Evolutionary conservation across 75 land plant genomes (phyloP).

Genomic region (Cryptomeria japonica): DNA sequence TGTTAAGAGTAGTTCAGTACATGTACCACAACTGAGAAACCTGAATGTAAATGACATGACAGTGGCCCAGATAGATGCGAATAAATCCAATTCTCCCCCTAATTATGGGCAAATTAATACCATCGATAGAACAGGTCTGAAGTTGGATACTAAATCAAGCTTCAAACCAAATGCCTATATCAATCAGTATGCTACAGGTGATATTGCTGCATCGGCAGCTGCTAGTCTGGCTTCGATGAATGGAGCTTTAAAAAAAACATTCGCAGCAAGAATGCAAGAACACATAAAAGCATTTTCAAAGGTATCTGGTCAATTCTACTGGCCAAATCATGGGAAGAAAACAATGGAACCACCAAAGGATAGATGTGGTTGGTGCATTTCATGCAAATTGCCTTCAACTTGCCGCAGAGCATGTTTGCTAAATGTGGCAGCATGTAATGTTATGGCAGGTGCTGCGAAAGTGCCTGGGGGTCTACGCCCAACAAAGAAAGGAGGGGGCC

Average conservation of each 20-base stretch:
- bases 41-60: not conserved
- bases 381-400: constrained; percentile 43
- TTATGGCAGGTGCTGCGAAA: constrained; percentile 52
- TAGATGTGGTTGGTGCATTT: constrained; percentile 93
- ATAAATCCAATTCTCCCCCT: not conserved
- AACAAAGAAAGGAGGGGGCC: constrained; percentile 43
- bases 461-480: constrained; percentile 39
- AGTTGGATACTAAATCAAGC: not conserved
- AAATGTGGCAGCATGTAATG: constrained; percentile 56
- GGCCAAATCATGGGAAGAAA: constrained; percentile 83
- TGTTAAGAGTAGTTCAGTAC: not conserved
- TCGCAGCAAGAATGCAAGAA: constrained; percentile 36
- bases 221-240: constrained; percentile 64
- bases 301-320: constrained; percentile 58
- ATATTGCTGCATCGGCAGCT: constrained; percentile 87
- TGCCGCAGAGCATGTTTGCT: constrained; percentile 71
- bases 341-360: constrained; percentile 73
- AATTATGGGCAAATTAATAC: not conserved
- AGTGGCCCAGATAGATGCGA: not conserved
- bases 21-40: not conserved
- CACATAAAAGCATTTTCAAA: constrained; percentile 80
- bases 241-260: constrained; percentile 32
- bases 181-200: constrained; percentile 83
- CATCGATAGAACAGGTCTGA: not conserved
- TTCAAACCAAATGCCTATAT: constrained; percentile 46